Conservation (phyloP, 2,329 filamentous ascomycete species). For the Setomelanomma holmii region DNA sequence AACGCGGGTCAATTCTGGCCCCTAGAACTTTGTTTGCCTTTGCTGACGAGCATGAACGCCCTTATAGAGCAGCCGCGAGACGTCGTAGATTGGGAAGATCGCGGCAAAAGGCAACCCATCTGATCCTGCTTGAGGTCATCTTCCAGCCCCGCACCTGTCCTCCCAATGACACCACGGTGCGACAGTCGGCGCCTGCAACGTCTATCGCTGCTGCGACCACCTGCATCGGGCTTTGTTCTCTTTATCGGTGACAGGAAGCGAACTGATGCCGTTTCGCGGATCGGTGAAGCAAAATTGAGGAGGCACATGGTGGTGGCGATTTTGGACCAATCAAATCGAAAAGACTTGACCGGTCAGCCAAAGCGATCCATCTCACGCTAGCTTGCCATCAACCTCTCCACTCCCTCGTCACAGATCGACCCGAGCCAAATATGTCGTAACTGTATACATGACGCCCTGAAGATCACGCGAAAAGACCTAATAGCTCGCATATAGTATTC, state of each 20-base stretch:
- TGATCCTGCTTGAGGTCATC: not conserved
- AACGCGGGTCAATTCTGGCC: not conserved
- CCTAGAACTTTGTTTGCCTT: conserved; percentile 1
- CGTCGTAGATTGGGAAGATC: not conserved
- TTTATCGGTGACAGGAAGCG: conserved; percentile 1
- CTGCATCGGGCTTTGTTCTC: not conserved
- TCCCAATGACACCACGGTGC: conserved; percentile 1
- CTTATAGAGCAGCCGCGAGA: not conserved
- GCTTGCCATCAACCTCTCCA: too few species aligned
- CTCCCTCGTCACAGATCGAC: not conserved
- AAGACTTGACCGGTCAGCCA: too few species aligned
- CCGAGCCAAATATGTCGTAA: not conserved
- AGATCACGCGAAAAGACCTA: not conserved
- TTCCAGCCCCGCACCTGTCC: conserved; percentile 10
- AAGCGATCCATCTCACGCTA: too few species aligned
- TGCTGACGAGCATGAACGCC: conserved; percentile 1
- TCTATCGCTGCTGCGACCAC: not conserved
- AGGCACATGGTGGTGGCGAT: not conserved
- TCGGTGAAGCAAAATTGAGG: not conserved
- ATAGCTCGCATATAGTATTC: too few species aligned
- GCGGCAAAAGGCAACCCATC: not conserved
- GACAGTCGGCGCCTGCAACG: not conserved
- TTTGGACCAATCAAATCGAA: not conserved
- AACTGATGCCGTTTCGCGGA: not conserved
- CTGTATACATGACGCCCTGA: not conserved